Conservation (phyloP, 768 basidiomycete species). For the Podaxis sp. region DNA sequence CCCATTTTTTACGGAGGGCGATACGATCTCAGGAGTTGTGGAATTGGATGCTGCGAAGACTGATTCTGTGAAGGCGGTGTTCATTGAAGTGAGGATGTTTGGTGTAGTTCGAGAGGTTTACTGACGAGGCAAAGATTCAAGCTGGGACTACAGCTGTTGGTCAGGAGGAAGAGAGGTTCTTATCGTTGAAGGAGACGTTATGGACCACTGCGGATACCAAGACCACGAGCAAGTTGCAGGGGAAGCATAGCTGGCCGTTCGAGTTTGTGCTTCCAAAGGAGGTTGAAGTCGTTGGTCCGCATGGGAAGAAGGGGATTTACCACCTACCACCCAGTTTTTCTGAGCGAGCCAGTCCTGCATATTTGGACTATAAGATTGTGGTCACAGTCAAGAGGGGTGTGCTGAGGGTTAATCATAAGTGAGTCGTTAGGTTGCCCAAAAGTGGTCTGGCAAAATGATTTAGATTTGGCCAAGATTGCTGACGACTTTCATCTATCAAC, state of each 20-base stretch:
- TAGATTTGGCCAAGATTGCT: constrained; percentile 19
- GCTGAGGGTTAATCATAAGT: constrained; percentile 50
- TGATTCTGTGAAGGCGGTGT: constrained; percentile 43
- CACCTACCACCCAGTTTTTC: constrained; percentile 50
- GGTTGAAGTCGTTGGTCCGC: constrained; percentile 29
- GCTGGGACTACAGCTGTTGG: constrained; percentile 50
- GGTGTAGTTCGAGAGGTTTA: background rate
- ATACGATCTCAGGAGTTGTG: constrained; percentile 45
- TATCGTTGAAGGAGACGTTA: constrained; percentile 36
- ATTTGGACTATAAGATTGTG: constrained; percentile 51
- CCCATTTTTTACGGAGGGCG: constrained; percentile 44
- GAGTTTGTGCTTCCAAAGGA: constrained; percentile 40
- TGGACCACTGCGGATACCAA: constrained; percentile 26
- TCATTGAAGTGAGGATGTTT: constrained; percentile 35
- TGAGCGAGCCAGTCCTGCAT: constrained; percentile 50
- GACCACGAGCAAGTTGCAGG: constrained; percentile 33
- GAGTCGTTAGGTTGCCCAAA: constrained; percentile 8
- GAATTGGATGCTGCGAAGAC: constrained; percentile 46
- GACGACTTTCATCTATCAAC: constrained; percentile 28
- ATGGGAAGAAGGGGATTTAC: constrained; percentile 29
- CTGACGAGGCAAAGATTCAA: constrained; percentile 28
- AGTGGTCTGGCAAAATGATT: background rate
- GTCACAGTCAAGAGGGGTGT: constrained; percentile 46
- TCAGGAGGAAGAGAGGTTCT: constrained; percentile 48
- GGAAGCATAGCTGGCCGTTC: constrained; percentile 46